A percentile compares a stretch with the other conserved stretches of the same genome.
These are phyloP conservation scores for Trypanosoma avium DNA, from an alignment of 208 protist genomes.

Conservation along the genomic window DNA sequence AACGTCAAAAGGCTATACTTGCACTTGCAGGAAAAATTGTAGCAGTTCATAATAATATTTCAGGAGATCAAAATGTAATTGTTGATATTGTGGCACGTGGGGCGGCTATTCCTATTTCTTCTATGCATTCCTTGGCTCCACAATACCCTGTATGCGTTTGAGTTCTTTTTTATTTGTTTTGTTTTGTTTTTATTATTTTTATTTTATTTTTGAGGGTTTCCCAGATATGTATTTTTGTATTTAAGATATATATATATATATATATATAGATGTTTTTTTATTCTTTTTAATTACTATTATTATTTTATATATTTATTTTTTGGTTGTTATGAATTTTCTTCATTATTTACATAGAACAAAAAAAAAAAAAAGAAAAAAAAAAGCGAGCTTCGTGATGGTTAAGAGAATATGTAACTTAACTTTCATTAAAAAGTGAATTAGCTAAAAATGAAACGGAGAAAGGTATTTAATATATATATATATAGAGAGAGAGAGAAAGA, in stretches of 20 bases:
- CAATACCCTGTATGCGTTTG: slow-evolving; percentile 35
- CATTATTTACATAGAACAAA: background rate
- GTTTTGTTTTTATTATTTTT: slow-evolving; percentile 16
- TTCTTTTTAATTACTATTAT: slow-evolving; percentile 17
- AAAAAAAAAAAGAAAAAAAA: no score
- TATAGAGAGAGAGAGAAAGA: no score
- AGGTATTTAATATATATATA: no score
- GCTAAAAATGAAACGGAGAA: no score
- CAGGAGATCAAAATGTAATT: slow-evolving; percentile 33
- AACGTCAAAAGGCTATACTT: slow-evolving; percentile 34
- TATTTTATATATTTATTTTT: background rate
- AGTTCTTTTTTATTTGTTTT: slow-evolving; percentile 20
- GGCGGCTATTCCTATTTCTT: slow-evolving; percentile 24
- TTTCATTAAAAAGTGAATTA: no score
- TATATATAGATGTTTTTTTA: slow-evolving; percentile 2
- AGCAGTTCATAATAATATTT: slow-evolving; percentile 56
- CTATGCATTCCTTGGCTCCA: slow-evolving; percentile 31
- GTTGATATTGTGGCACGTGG: slow-evolving; percentile 31
- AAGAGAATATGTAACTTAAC: no score
- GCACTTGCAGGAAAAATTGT: slow-evolving; percentile 41
- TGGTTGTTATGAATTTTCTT: slow-evolving; percentile 7
- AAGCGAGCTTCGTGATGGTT: no score
- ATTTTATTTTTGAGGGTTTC: background rate
- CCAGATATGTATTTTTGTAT: slow-evolving; percentile 5
- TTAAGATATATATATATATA: slow-evolving; percentile 6